phyloP scores from a whole-genome alignment of 345 rosid genomes.

The Salix exigua region DNA sequence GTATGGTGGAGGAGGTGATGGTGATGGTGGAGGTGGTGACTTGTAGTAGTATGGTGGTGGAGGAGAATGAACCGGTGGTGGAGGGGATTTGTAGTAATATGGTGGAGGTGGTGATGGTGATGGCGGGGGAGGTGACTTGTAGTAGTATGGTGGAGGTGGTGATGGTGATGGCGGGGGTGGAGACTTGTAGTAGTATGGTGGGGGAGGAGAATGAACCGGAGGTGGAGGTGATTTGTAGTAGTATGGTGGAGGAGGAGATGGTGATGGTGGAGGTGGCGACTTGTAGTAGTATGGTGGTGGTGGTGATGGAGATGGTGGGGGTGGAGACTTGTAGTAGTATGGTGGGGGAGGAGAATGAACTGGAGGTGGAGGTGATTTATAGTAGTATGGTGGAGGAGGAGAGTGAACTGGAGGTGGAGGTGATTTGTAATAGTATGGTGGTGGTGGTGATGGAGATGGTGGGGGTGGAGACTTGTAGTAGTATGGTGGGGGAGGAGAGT shows the following conservation, averaged over 20 bases:
- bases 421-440: not conserved
- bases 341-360: constrained; percentile 5
- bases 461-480: constrained; percentile 6
- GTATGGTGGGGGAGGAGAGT: not conserved
- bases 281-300: not conserved
- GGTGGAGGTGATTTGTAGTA: constrained; percentile 11
- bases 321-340: constrained; percentile 5
- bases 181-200: not conserved
- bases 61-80: not conserved
- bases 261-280: not conserved
- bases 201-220: not conserved
- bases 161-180: not conserved
- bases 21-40: not conserved
- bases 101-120: not conserved
- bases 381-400: constrained; percentile 8
- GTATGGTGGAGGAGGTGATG: not conserved
- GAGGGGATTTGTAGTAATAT: not conserved
- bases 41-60: constrained; percentile 9
- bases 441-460: not conserved
- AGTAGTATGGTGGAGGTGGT: not conserved
- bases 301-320: not conserved
- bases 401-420: not conserved
- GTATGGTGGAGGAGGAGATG: not conserved
- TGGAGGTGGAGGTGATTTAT: too few species aligned
- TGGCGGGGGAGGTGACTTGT: constrained; percentile 5